Percentiles rank a stretch among this genome's conserved stretches.
Conservation (phyloP, 2,329 filamentous ascomycete species). For the Aspergillus pseudotamarii region DNA sequence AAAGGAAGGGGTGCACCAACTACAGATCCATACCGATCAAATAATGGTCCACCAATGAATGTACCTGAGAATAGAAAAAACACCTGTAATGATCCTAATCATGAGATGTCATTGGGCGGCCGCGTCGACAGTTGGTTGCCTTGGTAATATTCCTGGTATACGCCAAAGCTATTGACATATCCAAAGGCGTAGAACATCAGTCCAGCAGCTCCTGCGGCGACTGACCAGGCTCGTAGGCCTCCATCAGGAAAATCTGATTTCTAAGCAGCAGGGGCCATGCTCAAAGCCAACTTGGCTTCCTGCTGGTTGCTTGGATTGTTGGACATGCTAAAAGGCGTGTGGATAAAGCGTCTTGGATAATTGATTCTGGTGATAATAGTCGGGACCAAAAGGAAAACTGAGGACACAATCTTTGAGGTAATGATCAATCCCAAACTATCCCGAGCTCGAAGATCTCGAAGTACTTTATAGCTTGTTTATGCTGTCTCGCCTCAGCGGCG, state of each 20-base stretch:
- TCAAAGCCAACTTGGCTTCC: no score
- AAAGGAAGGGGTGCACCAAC: not conserved
- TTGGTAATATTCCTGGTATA: constrained; percentile 53
- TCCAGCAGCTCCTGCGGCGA: constrained; percentile 25
- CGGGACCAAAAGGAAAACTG: no score
- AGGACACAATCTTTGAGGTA: no score
- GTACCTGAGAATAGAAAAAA: constrained; percentile 24
- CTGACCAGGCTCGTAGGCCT: constrained; percentile 29
- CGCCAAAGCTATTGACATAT: constrained; percentile 51
- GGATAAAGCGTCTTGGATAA: no score
- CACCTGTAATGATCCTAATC: constrained; percentile 48
- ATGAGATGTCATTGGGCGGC: constrained; percentile 45
- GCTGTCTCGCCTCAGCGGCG: no score
- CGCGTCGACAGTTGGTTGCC: constrained; percentile 43
- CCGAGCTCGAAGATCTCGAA: no score
- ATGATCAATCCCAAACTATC: no score
- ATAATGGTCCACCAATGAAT: constrained; percentile 24
- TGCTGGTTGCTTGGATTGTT: no score
- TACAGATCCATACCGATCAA: constrained; percentile 23
- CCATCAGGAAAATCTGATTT: constrained; percentile 15
- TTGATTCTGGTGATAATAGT: no score
- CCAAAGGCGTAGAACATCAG: constrained; percentile 46
- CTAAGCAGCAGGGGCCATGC: no score
- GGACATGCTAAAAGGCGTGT: no score
- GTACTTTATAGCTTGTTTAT: no score